Base-by-base conservation (phyloP, 164 flowering plant genomes). In the Vitis labrusca region DNA sequence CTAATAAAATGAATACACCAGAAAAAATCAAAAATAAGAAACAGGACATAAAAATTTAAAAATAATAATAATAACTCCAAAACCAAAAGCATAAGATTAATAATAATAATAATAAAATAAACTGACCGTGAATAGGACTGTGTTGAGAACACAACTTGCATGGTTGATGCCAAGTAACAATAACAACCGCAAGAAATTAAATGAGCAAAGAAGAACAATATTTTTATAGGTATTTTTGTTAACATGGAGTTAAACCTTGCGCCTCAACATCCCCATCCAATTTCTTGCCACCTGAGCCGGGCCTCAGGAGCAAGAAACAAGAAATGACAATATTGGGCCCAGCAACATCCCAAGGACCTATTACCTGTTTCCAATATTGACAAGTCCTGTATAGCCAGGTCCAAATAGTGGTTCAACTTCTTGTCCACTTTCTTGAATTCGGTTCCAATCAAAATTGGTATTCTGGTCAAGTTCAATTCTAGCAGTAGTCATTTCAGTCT, bases 401-500 rank as follows among this genome's bases (percentile, higher is more conserved):
- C 99, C 99, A 85, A 72, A 93, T 17, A 96, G 59, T 59, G 92
- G 94, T 68, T 93, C 95, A 37, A 89, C 79, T 60, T 90, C 97
- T 74, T 90, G 82, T 51, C 97, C 98, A 84, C 97, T 91, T 84
- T 96, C 99, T 86, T 96, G 99, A 66, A 96, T 91, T 59, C 99
- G 93, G 65, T 96, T 91, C 99, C 99, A 96, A 69, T 96, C 99
- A 80, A 85, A 96, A 74, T 90, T 96, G 65, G 97, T 88, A 78
- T 96, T 96, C 74, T 90, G 97, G 76, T 96, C 99, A 75, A 96
- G 97, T 77, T 96, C 99, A 79, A 82, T 88, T 76, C 93, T 98
- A 76, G 99, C 99, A 73, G 99, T 96, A 50, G 99, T 96, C 97
- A 96, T 84, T 78, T 96, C 99, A 56, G 99, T 96, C 99, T 96